Base-by-base conservation (phyloP, 1,284 basidiomycete genomes). In the Phlebopus sp. region DNA sequence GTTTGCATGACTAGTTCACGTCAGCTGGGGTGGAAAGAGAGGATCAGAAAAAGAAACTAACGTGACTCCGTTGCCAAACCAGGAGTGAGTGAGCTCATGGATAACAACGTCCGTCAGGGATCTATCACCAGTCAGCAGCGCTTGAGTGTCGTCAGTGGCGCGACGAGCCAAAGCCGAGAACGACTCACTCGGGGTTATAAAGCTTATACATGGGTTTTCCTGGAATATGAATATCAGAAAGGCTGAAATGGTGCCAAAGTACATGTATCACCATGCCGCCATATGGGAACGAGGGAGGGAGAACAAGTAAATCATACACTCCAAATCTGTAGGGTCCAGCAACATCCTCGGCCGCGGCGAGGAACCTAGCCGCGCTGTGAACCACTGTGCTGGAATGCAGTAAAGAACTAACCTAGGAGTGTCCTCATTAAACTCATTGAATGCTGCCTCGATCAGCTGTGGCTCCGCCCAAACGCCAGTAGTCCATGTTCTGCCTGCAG, bases 271-370 rank as follows among this genome's bases (percentile, higher is more conserved):
- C 85, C 91, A 91, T 88, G 55, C 91, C 90, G 31, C 90, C 90
- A 63, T 90, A 97, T 0, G 95, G 95, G 77, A 97, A 98, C 0
- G 90, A 90, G 13, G 92, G 88, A 0, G 96, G 96, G 7, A 98
- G 77, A 19, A 98, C 84, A 21, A 98, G 77, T 6, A 95, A 71
- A 68, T 98, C 94, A 62, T 96, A 98, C 1, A 94, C 86, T 1
- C 89, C 87, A 68, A 97, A 98, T 45, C 74, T 76, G 67, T 98
- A 99, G 0, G 82, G 74, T 0, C 80, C 81, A 0, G 90, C 78
- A 35, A 94, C 73, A 14, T 74, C 70, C 66, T 97, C 93, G 38
- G 91, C 92, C 11, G 78, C 78, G 1, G 79, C 74, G 49, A 96
- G 71, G 66, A 90, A 93, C 55, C 88, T 90, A 50, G 13, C 4